Evolutionary conservation across 140 eudicot genomes (phyloP), one percentile per base, ranked within the genome.

Genomic region (Flaveria floridana): DNA sequence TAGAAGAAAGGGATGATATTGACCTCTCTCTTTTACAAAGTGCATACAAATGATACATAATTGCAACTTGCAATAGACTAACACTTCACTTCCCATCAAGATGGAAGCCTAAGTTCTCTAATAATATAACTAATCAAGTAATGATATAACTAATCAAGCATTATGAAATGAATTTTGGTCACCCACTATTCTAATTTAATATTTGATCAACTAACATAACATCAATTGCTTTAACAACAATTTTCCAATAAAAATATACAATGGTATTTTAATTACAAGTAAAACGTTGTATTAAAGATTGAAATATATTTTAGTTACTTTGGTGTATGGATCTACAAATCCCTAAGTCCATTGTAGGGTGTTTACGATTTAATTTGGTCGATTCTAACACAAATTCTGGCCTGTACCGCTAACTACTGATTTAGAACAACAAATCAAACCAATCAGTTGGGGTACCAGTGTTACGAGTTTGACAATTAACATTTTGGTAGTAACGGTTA

Each of bases 11-110:
- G 28, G 64, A 44, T 73, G 79, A 79, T 79, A 55, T 73, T 55
- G 75, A 79, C 79, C 11, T 51, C 28, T 63, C 78, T 52, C 28
- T 50, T 19, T 72, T 48, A 46, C 37, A 34, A 13, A 72, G n/a
- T 23, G 20, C 55, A 20, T 19, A 26, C 11, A 70, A 56, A 61
- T 59, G 65, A 48, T 51, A 62, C 37, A 63, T 48, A 39, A 78
- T 50, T 51, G 51, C 82, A 78, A 78, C 68, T 71, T 78, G 78
- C 50, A 71, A 50, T 71, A 71, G 39, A 63, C 73, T 15, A 78
- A 68, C 68, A 16, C 73, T n/a, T 61, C 28, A 70, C 78, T 63
- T 72, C 82, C 82, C 82, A 72, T 78, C 78, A 63, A 71, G 48
- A 71, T 51, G 78, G 78, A 25, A 63, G 7, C 21, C 9, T 63